phyloP scores from a whole-genome alignment of 192 early-diverging fungal species.

The Kappamyces sp. region DNA sequence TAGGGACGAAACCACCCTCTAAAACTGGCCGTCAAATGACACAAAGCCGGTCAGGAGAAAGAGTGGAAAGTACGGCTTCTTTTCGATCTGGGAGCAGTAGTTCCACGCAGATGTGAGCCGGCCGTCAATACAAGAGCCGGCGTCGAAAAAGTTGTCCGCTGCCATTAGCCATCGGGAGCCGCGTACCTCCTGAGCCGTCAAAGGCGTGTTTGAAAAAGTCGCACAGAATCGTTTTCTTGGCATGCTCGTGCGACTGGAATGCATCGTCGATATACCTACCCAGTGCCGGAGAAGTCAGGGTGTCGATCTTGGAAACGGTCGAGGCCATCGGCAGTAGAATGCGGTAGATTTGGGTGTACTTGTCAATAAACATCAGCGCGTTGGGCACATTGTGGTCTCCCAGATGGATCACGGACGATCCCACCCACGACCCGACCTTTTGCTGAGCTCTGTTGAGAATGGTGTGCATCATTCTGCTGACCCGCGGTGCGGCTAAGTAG shows the following conservation, averaged over 20 bases:
- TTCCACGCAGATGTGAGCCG: conserved; percentile 83
- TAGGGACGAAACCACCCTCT: no score
- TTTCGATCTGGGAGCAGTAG: conserved; percentile 60
- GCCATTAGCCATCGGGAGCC: not conserved
- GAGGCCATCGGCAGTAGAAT: conserved; percentile 86
- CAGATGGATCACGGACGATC: conserved; percentile 91
- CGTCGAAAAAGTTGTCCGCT: conserved; percentile 53
- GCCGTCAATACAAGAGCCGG: conserved; percentile 93
- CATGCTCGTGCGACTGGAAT: conserved; percentile 52
- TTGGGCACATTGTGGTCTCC: conserved; percentile 99
- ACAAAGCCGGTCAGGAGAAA: conserved; percentile 74
- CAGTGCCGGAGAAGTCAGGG: conserved; percentile 50
- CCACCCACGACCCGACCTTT: conserved; percentile 84
- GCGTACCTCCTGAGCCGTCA: conserved; percentile 76
- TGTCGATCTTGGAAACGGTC: conserved; percentile 67
- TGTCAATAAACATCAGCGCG: conserved; percentile 89
- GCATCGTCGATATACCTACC: conserved; percentile 58
- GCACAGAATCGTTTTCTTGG: conserved; percentile 69
- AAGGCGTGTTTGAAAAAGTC: conserved; percentile 97
- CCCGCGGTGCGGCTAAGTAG: conserved; percentile 59
- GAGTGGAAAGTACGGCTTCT: conserved; percentile 85
- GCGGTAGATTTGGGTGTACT: conserved; percentile 95
- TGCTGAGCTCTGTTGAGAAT: conserved; percentile 83
- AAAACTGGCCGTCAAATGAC: conserved; percentile 43
- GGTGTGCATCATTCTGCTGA: conserved; percentile 78